Percentiles rank a stretch among this genome's conserved stretches.
Conservation (phyloP, 331 rosid species). For the Malus hybrid region DNA sequence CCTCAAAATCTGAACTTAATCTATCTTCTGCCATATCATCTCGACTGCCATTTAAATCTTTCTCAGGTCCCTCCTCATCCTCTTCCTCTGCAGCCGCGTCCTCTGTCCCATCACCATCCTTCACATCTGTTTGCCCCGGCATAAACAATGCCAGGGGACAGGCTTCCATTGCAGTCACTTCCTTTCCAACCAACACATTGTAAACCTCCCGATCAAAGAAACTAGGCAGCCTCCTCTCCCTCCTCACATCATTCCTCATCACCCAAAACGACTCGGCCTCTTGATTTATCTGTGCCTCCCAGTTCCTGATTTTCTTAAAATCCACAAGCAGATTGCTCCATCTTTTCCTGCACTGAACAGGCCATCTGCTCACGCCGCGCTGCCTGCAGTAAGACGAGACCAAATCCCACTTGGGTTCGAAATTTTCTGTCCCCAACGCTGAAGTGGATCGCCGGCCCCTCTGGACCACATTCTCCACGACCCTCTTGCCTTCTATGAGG, state of each 20-base stretch:
- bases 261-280: conserved; percentile 43
- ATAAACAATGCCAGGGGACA: conserved; percentile 23
- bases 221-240: conserved; percentile 41
- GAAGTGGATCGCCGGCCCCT: conserved; percentile 12
- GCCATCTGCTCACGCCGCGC: conserved; percentile 32
- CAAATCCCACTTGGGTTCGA: conserved; percentile 43
- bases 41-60: background rate
- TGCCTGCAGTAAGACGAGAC: conserved; percentile 35
- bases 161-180: background rate
- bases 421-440: background rate
- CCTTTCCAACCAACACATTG: conserved; percentile 28
- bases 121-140: conserved; percentile 10
- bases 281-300: conserved; percentile 25
- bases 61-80: background rate
- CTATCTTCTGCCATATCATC: background rate
- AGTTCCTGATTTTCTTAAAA: conserved; percentile 33
- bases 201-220: conserved; percentile 50
- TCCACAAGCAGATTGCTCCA: conserved; percentile 15
- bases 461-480: conserved; percentile 27
- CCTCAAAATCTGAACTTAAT: background rate
- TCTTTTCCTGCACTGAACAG: conserved; percentile 31
- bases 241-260: conserved; percentile 46
- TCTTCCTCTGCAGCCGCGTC: conserved; percentile 18
- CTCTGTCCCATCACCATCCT: background rate
- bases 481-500: conserved; percentile 42